These are phyloP conservation scores for Cordyceps pruinosa DNA, from an alignment of 2,329 filamentous ascomycete genomes.

Conservation along the genomic window DNA sequence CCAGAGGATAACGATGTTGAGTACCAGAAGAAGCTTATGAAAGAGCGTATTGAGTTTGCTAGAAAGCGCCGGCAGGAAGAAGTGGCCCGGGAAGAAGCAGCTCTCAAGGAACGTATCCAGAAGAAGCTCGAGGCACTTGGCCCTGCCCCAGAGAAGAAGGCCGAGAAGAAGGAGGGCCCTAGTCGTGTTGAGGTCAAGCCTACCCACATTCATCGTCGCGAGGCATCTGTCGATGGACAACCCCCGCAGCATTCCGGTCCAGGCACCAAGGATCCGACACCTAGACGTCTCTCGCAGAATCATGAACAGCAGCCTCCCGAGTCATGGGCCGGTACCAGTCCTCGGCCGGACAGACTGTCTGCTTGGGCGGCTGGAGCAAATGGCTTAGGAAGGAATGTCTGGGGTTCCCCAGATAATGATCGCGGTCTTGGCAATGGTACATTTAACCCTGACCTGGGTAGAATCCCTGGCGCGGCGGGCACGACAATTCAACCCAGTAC, in stretches of 20 bases:
- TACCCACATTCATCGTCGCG: conserved; percentile 30
- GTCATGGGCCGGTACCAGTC: conserved; percentile 32
- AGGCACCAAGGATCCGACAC: conserved; percentile 15
- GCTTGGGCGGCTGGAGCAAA: conserved; percentile 43
- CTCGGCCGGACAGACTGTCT: conserved; percentile 41
- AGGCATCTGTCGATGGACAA: conserved; percentile 16
- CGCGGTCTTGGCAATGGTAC: conserved; percentile 71
- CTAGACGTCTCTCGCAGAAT: conserved; percentile 26
- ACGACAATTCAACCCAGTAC: conserved; percentile 27
- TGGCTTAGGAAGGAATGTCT: conserved; percentile 54
- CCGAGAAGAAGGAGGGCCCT: conserved; percentile 44
- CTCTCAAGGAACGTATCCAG: conserved; percentile 60
- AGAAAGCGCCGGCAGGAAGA: conserved; percentile 62
- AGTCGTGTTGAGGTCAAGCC: conserved; percentile 34
- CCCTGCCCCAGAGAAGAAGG: conserved; percentile 54
- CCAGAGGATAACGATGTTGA: conserved; percentile 43
- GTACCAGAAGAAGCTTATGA: conserved; percentile 66
- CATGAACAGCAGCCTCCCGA: conserved; percentile 27
- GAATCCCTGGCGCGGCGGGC: conserved; percentile 33
- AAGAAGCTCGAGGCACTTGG: conserved; percentile 66
- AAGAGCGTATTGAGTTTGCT: conserved; percentile 60
- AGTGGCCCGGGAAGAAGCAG: conserved; percentile 66
- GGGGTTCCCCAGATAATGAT: conserved; percentile 67
- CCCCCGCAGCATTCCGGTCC: conserved; percentile 16
- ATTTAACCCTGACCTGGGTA: conserved; percentile 57